phyloP scores from a whole-genome alignment of 1,139 yeast genomes.

The Blastobotrys proliferans region DNA sequence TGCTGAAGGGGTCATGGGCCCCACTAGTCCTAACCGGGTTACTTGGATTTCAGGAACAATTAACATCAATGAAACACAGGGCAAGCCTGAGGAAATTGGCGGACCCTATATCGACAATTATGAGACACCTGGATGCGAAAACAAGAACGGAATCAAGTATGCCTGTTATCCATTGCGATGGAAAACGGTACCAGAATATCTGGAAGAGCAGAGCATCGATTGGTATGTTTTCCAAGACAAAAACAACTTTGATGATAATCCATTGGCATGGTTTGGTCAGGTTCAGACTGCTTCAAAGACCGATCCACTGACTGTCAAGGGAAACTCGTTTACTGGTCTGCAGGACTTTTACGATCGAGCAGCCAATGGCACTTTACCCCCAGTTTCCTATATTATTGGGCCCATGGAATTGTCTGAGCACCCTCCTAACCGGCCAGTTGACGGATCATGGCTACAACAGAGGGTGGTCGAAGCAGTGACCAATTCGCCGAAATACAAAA shows the following conservation, averaged over 20 bases:
- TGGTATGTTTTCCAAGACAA: conserved; percentile 27
- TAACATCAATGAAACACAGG: conserved; percentile 17
- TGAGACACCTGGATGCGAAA: conserved; percentile 21
- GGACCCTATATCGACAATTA: conserved; percentile 28
- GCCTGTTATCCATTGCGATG: conserved; percentile 26
- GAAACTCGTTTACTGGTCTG: conserved; percentile 24
- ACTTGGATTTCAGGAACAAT: conserved; percentile 27
- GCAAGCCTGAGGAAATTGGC: conserved; percentile 19
- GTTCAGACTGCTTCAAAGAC: conserved; percentile 18
- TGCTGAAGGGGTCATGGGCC: conserved; percentile 25
- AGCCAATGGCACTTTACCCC: conserved; percentile 25
- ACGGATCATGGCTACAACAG: conserved; percentile 27
- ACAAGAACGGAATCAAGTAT: conserved; percentile 17
- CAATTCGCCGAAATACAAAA: conserved; percentile 22
- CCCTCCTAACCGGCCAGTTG: conserved; percentile 25
- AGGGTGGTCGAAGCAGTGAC: conserved; percentile 23
- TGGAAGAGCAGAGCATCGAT: conserved; percentile 22
- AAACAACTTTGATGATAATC: conserved; percentile 28
- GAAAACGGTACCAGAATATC: conserved; percentile 26
- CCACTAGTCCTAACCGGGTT: conserved; percentile 28
- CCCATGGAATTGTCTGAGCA: no score
- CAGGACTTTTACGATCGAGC: conserved; percentile 22
- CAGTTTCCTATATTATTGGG: conserved; percentile 26
- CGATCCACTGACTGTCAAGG: conserved; percentile 21
- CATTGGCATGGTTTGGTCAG: conserved; percentile 24